Evolutionary conservation across 768 basidiomycete species (phyloP), one percentile per base, ranked within the genome.

Genomic region (Lactarius vividus): DNA sequence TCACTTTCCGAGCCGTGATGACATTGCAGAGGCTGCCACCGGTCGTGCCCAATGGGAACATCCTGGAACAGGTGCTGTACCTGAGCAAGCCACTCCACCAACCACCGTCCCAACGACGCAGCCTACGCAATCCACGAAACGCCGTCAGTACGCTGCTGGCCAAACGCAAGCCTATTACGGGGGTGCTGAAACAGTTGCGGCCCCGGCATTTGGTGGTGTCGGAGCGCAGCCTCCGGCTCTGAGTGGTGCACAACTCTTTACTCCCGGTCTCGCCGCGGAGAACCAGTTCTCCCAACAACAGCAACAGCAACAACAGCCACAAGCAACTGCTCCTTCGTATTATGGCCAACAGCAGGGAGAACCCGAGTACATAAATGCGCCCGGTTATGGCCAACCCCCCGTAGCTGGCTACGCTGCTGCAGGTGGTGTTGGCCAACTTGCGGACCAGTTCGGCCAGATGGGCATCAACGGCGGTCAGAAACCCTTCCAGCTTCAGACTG

Each of bases 101-200:
- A 76, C 78, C 26, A 81, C 84, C 35, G 81, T 84, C 29, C 78
- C 80, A 18, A 74, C 75, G 2, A 61, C 70, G n/a, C 66, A 67
- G 15, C 20, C 61, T 5, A 75, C 82, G 7, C 74, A 77, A 33
- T 81, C 83, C 69, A 62, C 79, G 61, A 90, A 92, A 77, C 89
- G 93, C 71, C 88, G 96, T 54, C 94, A 96, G 76, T 98, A 98
- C 75, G 96, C 96, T 57, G 87, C 92, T 4, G 95, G 92, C 13
- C 95, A 97, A 77, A 94, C 94, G 1, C 92, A 94, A 73, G 93
- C 85, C 3, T 95, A 95, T 75, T 93, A 93, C 70, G 85, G 86
- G 40, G 74, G 78, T 13, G 75, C 77, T 15, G 81, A 81, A 31
- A 78, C 78, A 3, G 70, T 77, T 40, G 64, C 75, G 44, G 85